Evolutionary conservation across 2,329 filamentous ascomycete genomes (phyloP), one percentile per base, ranked within the genome.

Genomic region (Colletotrichum liriopes): DNA sequence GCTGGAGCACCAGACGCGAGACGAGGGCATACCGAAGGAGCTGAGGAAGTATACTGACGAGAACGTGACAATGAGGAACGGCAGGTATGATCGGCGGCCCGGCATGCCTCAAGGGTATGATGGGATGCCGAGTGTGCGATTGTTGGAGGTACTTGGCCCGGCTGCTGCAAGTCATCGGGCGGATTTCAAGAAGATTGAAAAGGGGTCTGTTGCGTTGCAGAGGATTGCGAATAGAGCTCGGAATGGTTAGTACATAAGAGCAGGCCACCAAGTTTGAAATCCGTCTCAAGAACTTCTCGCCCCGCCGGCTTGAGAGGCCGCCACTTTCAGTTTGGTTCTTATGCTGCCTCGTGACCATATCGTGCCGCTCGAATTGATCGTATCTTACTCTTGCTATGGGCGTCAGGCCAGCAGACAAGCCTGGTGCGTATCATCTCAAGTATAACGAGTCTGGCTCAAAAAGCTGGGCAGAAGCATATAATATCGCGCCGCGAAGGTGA

Each of bases 41-140:
- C 14, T 70, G 23, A 66, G 29, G 16, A 29, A 29, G 39, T 70
- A 67, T 18, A 67, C 67, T 5, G 20, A 67, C 18, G 54, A 60
- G 16, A 70, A 67, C 32, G 35, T 70, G 20, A 35, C 54, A 45
- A 29, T 47, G 20, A 29, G 67, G 32, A 60, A 70, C n/a, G 62
- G 67, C 0, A 47, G 54, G 23, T 59, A 32, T 7, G 62, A 66
- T 32, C 37, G 62, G 1, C 62, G 62, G 23, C 62, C 67, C 12
- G 47, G 67, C 62, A 20, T 37, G 6, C 37, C 49, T 2, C 5
- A 5, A 8, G 67, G 54, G 0, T 3, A 3, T 2, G n/a, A 32
- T 16, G 62, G 62, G 35, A 67, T 67, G 62, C 43, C 62, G 12
- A 60, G 56, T 12, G 7, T 58, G 16, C 43, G 18, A 29, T 8